A percentile compares a stretch with the other conserved stretches of the same genome.
Evolutionary conservation across 345 rosid genomes (phyloP).

Genomic region (Hibiscus syriacus): DNA sequence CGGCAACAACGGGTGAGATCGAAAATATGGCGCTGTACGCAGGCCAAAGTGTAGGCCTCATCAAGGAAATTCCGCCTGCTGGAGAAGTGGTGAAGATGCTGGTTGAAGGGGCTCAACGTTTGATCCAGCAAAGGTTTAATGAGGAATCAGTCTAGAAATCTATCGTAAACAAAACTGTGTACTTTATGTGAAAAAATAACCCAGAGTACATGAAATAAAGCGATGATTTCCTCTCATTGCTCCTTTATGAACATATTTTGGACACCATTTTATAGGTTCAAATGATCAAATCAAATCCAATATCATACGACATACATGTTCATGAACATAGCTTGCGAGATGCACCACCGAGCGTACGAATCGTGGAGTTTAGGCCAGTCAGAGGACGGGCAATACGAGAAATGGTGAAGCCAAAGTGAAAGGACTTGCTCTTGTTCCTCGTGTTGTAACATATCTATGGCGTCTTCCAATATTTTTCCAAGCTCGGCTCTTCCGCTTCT

Average conservation of each 20-base stretch:
- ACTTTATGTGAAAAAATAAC: too few species aligned
- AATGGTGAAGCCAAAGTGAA: conserved; percentile 80
- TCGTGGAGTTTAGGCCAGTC: conserved; percentile 84
- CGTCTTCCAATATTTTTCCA: conserved; percentile 52
- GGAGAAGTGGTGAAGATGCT: conserved; percentile 50
- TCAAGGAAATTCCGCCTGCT: conserved; percentile 72
- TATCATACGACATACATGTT: background rate
- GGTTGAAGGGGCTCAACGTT: conserved; percentile 57
- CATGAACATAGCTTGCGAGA: conserved; percentile 52
- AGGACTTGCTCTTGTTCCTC: conserved; percentile 66
- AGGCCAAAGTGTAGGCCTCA: conserved; percentile 70
- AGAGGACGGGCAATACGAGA: conserved; percentile 50
- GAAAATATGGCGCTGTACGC: conserved; percentile 91
- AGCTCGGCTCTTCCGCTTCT: conserved; percentile 39
- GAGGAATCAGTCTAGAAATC: background rate
- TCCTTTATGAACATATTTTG: too few species aligned
- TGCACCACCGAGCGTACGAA: conserved; percentile 62
- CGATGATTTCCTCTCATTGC: background rate
- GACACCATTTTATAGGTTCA: too few species aligned
- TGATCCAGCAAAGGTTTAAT: conserved; percentile 23
- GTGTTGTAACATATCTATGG: conserved; percentile 39
- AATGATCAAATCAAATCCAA: background rate
- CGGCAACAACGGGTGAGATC: conserved; percentile 54
- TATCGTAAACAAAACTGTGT: background rate
- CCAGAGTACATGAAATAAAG: too few species aligned